phyloP scores from a whole-genome alignment of 2,329 filamentous ascomycete genomes.

The Botrytis aclada region DNA sequence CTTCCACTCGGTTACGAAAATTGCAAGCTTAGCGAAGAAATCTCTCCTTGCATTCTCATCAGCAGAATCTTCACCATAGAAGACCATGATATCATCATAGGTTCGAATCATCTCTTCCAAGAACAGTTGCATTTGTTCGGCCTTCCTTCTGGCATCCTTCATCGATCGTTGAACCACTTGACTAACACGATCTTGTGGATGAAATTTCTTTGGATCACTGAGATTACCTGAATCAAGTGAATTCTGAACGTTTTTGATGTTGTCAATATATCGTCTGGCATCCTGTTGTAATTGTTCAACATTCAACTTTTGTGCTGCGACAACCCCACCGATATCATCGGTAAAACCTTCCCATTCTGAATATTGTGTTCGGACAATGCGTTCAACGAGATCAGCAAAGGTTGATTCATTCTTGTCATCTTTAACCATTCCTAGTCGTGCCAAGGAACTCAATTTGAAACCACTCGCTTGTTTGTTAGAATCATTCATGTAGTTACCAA shows the following conservation, averaged over 20 bases:
- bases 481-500: slow-evolving; percentile 99
- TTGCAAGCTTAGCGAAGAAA: slow-evolving; percentile 91
- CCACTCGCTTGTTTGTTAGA: slow-evolving; percentile 96
- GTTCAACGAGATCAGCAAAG: slow-evolving; percentile 91
- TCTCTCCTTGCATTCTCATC: slow-evolving; percentile 93
- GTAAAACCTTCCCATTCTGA: slow-evolving; percentile 90
- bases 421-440: slow-evolving; percentile 93
- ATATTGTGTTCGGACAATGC: slow-evolving; percentile 94
- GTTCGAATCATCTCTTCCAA: slow-evolving; percentile 87
- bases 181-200: slow-evolving; percentile 91
- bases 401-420: slow-evolving; percentile 98
- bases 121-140: slow-evolving; percentile 91
- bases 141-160: slow-evolving; percentile 95
- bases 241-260: slow-evolving; percentile 88
- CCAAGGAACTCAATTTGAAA: slow-evolving; percentile 95
- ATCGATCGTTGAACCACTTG: slow-evolving; percentile 89
- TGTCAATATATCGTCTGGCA: slow-evolving; percentile 89
- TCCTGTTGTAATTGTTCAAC: slow-evolving; percentile 87
- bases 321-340: slow-evolving; percentile 77
- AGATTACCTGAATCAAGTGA: slow-evolving; percentile 91
- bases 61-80: slow-evolving; percentile 89
- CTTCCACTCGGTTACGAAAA: slow-evolving; percentile 93
- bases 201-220: slow-evolving; percentile 95
- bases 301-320: slow-evolving; percentile 83
- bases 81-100: slow-evolving; percentile 93